These are phyloP conservation scores for Geoglossum glabrum DNA, from an alignment of 495 filamentous ascomycete species.

Conservation along the genomic window DNA sequence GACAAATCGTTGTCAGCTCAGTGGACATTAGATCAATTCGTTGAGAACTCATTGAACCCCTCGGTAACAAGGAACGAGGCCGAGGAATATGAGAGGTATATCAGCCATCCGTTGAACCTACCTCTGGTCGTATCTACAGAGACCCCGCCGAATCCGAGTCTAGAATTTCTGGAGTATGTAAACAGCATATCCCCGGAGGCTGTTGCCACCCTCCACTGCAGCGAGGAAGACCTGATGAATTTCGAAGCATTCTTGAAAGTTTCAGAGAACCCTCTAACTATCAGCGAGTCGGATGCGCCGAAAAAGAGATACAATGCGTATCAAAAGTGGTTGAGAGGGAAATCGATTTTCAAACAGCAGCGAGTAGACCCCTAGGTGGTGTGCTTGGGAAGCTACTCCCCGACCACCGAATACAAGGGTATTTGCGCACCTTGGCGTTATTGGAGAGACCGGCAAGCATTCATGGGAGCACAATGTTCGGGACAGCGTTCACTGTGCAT, in stretches of 20 bases:
- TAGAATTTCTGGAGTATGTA: slow-evolving; percentile 59
- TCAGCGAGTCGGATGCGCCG: slow-evolving; percentile 56
- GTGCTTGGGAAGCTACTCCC: too few relatives aligned
- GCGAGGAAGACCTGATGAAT: slow-evolving; percentile 49
- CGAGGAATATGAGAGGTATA: slow-evolving; percentile 77
- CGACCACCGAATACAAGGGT: too few relatives aligned
- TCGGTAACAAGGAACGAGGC: slow-evolving; percentile 51
- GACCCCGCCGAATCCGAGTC: slow-evolving; percentile 29
- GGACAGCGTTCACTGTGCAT: not conserved
- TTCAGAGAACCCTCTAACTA: slow-evolving; percentile 68
- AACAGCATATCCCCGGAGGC: slow-evolving; percentile 22
- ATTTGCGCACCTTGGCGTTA: not conserved
- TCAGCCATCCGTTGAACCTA: slow-evolving; percentile 73
- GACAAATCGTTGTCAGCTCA: slow-evolving; percentile 56
- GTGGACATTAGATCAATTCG: slow-evolving; percentile 72
- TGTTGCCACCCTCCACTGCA: slow-evolving; percentile 13
- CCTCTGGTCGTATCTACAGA: slow-evolving; percentile 72
- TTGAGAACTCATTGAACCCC: slow-evolving; percentile 60
- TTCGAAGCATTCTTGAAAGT: slow-evolving; percentile 59
- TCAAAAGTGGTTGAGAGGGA: slow-evolving; percentile 77
- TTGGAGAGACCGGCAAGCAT: not conserved
- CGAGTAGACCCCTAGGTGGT: slow-evolving; percentile 22
- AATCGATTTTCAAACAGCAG: slow-evolving; percentile 83
- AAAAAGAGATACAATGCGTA: slow-evolving; percentile 97
- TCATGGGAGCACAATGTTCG: not conserved